Base-by-base conservation (phyloP, 768 basidiomycete genomes). In the Lactarius akahatsu region DNA sequence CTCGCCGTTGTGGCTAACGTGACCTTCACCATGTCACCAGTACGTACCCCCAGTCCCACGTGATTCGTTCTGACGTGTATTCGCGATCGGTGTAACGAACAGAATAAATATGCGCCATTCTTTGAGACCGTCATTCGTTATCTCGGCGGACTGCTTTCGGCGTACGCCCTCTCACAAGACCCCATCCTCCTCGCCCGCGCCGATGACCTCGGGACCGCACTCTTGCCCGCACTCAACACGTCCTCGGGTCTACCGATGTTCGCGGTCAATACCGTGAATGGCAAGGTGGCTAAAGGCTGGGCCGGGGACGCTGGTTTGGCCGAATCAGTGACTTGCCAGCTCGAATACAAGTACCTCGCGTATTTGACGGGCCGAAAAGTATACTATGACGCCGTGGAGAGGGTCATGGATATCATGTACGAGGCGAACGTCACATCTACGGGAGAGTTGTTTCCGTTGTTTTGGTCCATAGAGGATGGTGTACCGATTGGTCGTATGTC, bases 81-180 rank as follows among this genome's bases (percentile, higher is more conserved):
- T 32, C 26, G 34, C 7, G 10, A 50, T n/a, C 15, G 50, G 50
- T 28, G 23, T 26, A 11, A 56, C 32, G 55, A 45, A 13, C 52
- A 76, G 75, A 43, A 58, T 64, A 70, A 75, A 70, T 76, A 74
- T 69, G 78, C 74, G 0, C 87, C 87, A 1, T 90, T 87, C 74
- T 92, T 90, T 91, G 91, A 96, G 78, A 96, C 93, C 0, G 85
- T 90, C 50, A 97, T 97, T 67, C 86, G 95, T 38, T 91, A 96
- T 71, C 85, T 98, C 90, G 95, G 94, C 3, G 96, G 95, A 7
- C 79, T 96, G 1, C 82, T 68, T 4, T 68, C 68, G 11, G 92
- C 91, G 0, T 89, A 94, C 72, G 87, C 94, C 5, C 78, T 97
- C 1, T 86, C 90, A 0, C 78, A 80, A 18, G 83, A 94, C 62